Evolutionary conservation across 1,139 yeast genomes (phyloP), one percentile per base, ranked within the genome.

Genomic region (Candida smagusa): DNA sequence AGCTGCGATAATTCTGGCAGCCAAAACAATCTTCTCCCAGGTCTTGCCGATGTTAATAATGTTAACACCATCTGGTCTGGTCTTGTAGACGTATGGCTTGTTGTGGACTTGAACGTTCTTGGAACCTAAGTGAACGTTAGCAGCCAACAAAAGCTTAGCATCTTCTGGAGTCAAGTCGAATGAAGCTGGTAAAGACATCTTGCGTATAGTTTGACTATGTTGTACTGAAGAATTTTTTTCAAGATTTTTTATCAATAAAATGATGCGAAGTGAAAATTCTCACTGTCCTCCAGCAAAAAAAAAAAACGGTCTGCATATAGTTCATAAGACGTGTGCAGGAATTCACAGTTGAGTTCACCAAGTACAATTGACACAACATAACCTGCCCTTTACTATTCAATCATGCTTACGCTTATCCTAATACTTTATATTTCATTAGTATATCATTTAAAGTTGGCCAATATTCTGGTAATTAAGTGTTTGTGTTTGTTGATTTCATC

Each of bases 11-110:
- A 90, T 87, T 81, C 97, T 92, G 63, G 99, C 98, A 67, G 99
- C 99, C 71, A 94, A 82, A 55, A 92, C 97, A 73, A 94, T 87
- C 82, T 94, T 94, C 82, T 94, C 97, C 98, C 98, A 92, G 65
- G 99, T 94, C 82, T 92, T 92, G 79, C 95, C 92, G 68, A 92
- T 79, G 90, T 92, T 88, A 76, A 94, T 89, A 63, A 94, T 79
- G 81, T 88, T 89, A 65, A 94, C 97, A 83, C 99, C 99, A 74
- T 94, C 99, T 76, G 96, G 95, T 81, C 99, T 90, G 76, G 96
- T 85, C 79, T 89, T 87, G 92, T 80, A 88, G 65, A 94, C 96
- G 85, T 94, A 94, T 74, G 96, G 92, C 77, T 88, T 92, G 87
- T 92, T 94, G 90, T 90, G 97, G 66, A 89, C 94, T 80, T 92